Conservation (phyloP, 2,329 filamentous ascomycete genomes). For the Trichoderma sp. region DNA sequence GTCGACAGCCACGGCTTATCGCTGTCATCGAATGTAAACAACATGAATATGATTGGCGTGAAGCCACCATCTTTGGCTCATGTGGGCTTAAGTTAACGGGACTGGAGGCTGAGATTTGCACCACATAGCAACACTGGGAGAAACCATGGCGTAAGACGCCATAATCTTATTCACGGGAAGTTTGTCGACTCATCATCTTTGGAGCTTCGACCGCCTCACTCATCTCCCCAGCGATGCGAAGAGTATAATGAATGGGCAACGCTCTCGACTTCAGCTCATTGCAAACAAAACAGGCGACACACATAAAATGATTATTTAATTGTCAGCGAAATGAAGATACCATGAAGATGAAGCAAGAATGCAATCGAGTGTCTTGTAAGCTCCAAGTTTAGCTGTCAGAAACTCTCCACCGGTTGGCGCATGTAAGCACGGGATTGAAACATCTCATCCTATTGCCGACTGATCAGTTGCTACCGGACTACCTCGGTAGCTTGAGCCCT, state of each 20-base stretch:
- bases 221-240: neutral
- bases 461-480: neutral
- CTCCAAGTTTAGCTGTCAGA: neutral
- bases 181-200: neutral
- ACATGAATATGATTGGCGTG: neutral
- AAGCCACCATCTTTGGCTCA: neutral
- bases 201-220: neutral
- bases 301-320: no score
- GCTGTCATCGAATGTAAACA: neutral
- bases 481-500: neutral
- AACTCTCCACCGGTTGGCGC: neutral
- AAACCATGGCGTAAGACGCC: neutral
- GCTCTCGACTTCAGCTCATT: neutral
- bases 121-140: neutral
- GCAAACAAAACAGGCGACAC: neutral
- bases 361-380: neutral
- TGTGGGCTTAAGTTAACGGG: neutral
- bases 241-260: neutral
- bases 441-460: neutral
- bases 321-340: neutral
- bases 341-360: neutral
- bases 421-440: neutral
- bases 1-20: neutral
- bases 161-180: neutral
- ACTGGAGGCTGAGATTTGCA: neutral